A percentile compares a stretch with the other conserved stretches of the same genome.
Evolutionary conservation across 2,329 filamentous ascomycete genomes (phyloP).

Genomic region (Myriosclerotinia curreyana): DNA sequence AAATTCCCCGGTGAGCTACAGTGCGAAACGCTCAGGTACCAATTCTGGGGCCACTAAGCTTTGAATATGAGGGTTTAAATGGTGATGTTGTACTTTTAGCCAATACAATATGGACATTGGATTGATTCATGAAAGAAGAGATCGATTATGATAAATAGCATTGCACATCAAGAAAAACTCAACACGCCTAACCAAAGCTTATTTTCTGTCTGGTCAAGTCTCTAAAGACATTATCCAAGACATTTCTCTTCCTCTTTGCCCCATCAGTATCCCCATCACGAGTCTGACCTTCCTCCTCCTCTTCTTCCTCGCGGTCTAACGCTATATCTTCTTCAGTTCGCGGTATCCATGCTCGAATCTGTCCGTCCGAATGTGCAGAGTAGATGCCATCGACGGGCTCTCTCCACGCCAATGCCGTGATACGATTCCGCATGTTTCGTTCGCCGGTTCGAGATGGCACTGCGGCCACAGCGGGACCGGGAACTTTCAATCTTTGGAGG

Average conservation of each 20-base stretch:
- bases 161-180: background rate
- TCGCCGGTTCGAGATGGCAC: conserved; percentile 49
- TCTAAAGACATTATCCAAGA: conserved; percentile 74
- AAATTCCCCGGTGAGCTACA: background rate
- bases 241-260: conserved; percentile 69
- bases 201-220: conserved; percentile 71
- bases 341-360: conserved; percentile 76
- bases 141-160: background rate
- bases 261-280: conserved; percentile 48
- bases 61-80: too few relatives aligned
- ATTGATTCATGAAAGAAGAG: background rate
- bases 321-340: conserved; percentile 51
- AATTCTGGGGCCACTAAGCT: background rate
- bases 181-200: conserved; percentile 49
- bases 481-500: conserved; percentile 66
- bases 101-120: background rate
- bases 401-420: conserved; percentile 74
- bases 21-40: background rate
- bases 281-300: conserved; percentile 34
- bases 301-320: conserved; percentile 48
- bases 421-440: conserved; percentile 60
- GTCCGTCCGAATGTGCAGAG: conserved; percentile 80
- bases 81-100: background rate
- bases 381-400: conserved; percentile 66
- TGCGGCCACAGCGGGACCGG: conserved; percentile 52